phyloP scores from a whole-genome alignment of 495 filamentous ascomycete genomes.

The Neurospora tetrasperma region DNA sequence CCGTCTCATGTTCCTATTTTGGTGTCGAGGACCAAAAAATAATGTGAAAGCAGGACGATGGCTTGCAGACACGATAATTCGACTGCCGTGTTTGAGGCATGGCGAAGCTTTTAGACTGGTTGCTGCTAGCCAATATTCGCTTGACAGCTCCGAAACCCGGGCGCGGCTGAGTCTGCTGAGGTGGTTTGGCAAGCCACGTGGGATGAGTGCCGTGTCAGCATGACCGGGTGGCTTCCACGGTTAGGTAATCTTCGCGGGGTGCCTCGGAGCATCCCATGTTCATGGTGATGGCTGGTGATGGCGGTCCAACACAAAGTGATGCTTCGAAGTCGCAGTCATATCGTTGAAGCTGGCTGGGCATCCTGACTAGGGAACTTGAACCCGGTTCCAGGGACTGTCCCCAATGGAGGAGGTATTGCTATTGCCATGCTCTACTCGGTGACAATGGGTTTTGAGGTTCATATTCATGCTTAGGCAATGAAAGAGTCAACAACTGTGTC shows the following conservation, averaged over 20 bases:
- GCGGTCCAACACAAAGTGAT: neutral
- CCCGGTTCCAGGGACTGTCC: neutral
- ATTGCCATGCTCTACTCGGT: neutral
- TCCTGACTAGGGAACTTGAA: neutral
- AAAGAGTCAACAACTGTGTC: neutral
- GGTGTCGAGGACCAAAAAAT: neutral
- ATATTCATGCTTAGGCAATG: neutral
- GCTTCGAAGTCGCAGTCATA: neutral
- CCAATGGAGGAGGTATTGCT: neutral
- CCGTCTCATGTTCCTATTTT: neutral
- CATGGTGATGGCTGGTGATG: neutral
- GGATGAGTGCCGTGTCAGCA: neutral
- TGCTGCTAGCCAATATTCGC: neutral
- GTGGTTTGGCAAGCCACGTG: neutral
- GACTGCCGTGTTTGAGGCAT: neutral
- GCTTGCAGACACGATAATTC: neutral
- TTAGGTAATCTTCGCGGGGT: neutral
- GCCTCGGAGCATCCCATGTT: neutral
- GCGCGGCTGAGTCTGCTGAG: neutral
- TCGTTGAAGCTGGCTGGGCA: neutral
- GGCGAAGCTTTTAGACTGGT: neutral
- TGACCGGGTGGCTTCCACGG: neutral
- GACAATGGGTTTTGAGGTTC: neutral
- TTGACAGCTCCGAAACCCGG: neutral
- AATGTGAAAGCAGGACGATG: neutral